Evolutionary conservation across 1,284 basidiomycete species (phyloP).

Genomic region (Pterula multifida): DNA sequence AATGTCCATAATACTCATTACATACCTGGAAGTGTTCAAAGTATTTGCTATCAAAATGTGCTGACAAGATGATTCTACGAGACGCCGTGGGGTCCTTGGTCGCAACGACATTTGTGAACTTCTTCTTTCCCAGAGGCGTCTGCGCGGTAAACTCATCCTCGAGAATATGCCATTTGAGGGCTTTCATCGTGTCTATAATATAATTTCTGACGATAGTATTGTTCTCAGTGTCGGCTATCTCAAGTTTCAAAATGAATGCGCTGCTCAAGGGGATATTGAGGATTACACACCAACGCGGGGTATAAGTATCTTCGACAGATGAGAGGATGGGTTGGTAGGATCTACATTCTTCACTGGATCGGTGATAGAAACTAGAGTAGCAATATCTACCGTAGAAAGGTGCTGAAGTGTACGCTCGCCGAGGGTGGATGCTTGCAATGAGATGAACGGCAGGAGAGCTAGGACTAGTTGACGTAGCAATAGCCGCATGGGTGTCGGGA

Average conservation of each 20-base stretch:
- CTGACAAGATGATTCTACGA: conserved; percentile 76
- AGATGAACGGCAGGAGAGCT: conserved; percentile 14
- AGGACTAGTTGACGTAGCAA: conserved; percentile 3
- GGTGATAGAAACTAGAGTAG: conserved; percentile 34
- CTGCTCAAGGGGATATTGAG: conserved; percentile 7
- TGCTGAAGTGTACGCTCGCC: conserved; percentile 32
- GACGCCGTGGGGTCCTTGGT: conserved; percentile 86
- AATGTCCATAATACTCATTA: conserved; percentile 16
- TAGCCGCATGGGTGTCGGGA: not conserved
- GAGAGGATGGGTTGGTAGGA: conserved; percentile 50
- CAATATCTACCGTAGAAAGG: conserved; percentile 40
- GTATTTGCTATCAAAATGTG: conserved; percentile 95
- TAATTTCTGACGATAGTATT: conserved; percentile 74
- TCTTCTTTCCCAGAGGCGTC: conserved; percentile 79
- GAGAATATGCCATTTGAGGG: conserved; percentile 78
- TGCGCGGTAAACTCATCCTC: conserved; percentile 64
- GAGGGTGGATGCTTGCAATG: conserved; percentile 19
- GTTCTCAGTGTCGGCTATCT: conserved; percentile 59
- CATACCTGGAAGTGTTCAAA: conserved; percentile 58
- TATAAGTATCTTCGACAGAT: conserved; percentile 72
- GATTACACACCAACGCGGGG: conserved; percentile 62
- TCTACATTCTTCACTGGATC: conserved; percentile 62
- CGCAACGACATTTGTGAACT: conserved; percentile 88
- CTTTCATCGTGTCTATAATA: conserved; percentile 55
- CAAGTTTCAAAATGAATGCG: conserved; percentile 7